phyloP scores from a whole-genome alignment of 106 monocot genomes.

The Xerophyta viscosa region DNA sequence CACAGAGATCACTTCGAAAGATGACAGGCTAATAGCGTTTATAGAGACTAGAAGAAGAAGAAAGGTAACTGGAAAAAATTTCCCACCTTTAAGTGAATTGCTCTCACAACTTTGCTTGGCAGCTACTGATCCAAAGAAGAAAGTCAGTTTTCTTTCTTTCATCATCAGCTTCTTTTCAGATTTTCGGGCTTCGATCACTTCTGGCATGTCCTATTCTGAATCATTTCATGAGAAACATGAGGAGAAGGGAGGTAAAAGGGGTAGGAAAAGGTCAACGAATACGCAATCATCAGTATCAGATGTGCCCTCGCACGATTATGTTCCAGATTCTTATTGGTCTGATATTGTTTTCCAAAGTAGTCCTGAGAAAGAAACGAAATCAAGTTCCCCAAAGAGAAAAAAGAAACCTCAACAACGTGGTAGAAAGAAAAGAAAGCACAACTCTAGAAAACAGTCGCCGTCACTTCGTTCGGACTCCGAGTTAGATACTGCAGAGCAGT shows the following conservation, averaged over 20 bases:
- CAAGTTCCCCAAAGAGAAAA: constrained; percentile 10
- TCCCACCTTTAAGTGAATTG: constrained; percentile 37
- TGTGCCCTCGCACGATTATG: constrained; percentile 14
- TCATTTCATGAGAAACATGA: not conserved
- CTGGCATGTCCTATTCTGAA: not conserved
- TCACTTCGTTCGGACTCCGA: constrained; percentile 3
- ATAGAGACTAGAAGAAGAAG: not conserved
- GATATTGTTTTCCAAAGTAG: constrained; percentile 21
- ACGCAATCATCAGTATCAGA: not conserved
- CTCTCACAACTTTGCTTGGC: constrained; percentile 34
- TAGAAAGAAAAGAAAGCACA: constrained; percentile 16
- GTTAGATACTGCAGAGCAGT: constrained; percentile 3
- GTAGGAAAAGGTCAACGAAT: constrained; percentile 12
- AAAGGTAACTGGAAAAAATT: not conserved
- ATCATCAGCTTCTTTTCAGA: constrained; percentile 21
- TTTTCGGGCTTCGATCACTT: too few relatives aligned
- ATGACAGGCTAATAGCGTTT: too few relatives aligned
- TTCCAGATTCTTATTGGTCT: constrained; percentile 24
- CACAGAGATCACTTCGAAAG: too few relatives aligned
- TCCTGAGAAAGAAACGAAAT: constrained; percentile 14
- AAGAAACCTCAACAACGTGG: constrained; percentile 13
- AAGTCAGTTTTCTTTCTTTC: constrained; percentile 9
- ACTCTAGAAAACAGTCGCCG: not conserved
- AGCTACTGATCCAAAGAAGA: constrained; percentile 14
- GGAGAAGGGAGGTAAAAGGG: constrained; percentile 15